Evolutionary conservation across 1,284 basidiomycete species (phyloP), one percentile per base, ranked within the genome.

Genomic region (Puccinia coronata): DNA sequence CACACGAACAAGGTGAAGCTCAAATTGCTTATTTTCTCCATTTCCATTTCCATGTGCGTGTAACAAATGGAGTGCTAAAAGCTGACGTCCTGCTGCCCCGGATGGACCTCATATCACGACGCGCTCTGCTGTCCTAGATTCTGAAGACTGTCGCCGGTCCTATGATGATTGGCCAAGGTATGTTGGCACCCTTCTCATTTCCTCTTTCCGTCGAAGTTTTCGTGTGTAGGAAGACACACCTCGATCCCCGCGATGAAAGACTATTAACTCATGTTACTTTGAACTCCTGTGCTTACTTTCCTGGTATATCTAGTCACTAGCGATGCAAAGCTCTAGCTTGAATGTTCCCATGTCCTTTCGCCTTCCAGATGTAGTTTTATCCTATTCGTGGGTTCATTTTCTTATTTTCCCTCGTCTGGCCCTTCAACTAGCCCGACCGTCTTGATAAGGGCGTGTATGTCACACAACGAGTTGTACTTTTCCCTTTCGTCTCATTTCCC

Each of bases 141-240:
- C 53, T 71, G 47, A 51, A 53, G 20, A 49, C 51, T 14, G 49
- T 53, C 9, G 69, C 69, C 18, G 69, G 47, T 23, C 28, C 69
- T 6, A 71, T 71, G 69, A 71, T 71, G 69, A 71, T 71, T 23
- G 69, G 69, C 20, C 69, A 71, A 71, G 69, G 69, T 53, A 53
- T 28, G 47, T 47, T 12, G 12, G 41, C 18, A 59, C 43, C 36
- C 3, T 39, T 8, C 39, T n/a, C 59, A 63, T n/a, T n/a, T n/a
- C 6, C 16, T 5, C 12, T 43, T 20, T 28, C 6, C 1, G 11
- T 1, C 34, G n/a, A 11, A 47, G n/a, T 28, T 36, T 67, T 28
- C n/a, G n/a, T n/a, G n/a, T n/a, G n/a, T n/a, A n/a, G n/a, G 18
- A 31, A 65, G 8, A 65, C 23, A 39, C 14, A 36, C 61, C 16